Evolutionary conservation across 345 rosid species (phyloP).

Genomic region (Euphorbia peplus): DNA sequence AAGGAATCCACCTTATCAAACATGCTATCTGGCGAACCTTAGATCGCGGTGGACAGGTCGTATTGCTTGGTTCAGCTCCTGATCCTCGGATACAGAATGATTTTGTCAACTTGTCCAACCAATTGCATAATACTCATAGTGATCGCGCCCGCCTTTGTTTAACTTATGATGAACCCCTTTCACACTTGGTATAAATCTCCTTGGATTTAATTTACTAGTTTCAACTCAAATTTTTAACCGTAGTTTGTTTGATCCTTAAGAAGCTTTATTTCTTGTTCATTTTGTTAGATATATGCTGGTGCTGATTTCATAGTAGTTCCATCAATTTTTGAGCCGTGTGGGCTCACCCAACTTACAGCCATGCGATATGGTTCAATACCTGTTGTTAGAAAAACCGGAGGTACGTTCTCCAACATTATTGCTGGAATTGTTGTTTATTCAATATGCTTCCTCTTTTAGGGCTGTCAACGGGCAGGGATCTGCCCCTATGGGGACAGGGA

Average conservation of each 20-base stretch:
- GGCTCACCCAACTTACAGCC: conserved; percentile 84
- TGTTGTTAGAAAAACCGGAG: conserved; percentile 91
- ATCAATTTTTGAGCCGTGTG: conserved; percentile 94
- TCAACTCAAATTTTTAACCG: conserved; percentile 1
- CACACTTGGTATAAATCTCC: conserved; percentile 67
- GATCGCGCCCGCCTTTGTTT: conserved; percentile 78
- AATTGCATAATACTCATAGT: conserved; percentile 58
- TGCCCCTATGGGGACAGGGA: no score
- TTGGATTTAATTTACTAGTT: conserved; percentile 4
- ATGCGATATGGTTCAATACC: conserved; percentile 96
- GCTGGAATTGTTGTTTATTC: no score
- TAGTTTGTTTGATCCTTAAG: conserved; percentile 8
- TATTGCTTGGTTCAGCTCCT: conserved; percentile 92
- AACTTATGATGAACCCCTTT: conserved; percentile 93
- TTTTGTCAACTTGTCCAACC: conserved; percentile 75
- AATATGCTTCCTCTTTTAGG: no score
- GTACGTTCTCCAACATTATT: conserved; percentile 28
- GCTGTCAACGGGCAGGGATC: no score
- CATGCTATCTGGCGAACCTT: conserved; percentile 79
- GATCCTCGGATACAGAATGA: conserved; percentile 94
- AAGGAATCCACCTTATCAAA: conserved; percentile 92
- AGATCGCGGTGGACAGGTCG: conserved; percentile 90
- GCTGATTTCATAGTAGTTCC: conserved; percentile 92
- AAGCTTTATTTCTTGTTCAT: neutral
- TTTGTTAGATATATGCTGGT: conserved; percentile 75